Evolutionary conservation across 345 rosid genomes (phyloP), one percentile per base, ranked within the genome.

Genomic region (Acer yangbiense): DNA sequence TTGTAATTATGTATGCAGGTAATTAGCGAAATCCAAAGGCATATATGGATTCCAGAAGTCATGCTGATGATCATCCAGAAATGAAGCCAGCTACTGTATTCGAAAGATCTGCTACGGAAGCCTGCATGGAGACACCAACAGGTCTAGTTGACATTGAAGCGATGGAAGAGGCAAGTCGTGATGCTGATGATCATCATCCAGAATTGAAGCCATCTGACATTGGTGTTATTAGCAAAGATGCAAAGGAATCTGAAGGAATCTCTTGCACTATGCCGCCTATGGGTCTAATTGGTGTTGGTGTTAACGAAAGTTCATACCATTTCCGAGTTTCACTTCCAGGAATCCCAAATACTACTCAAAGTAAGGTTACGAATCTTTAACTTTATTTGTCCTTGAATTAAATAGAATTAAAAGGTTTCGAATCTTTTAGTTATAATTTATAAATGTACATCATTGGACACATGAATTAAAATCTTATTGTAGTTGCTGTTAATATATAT

Each of bases 251-350:
- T 35, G 39, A 35, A 35, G 39, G 39, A 6, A 35, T 35, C 39
- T 35, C 39, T 69, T 27, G 71, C 44, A 39, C 39, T 50, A 94
- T 86, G 0, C 93, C 95, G 32, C 68, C 89, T 12, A 62, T 91
- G 8, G 98, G 98, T 81, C 82, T 85, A 71, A 70, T 87, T 69
- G 97, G 93, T 79, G 79, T 91, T 1, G 97, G 98, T 21, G 78
- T 79, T 7, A 84, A 90, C 73, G 91, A 88, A 65, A 48, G 57
- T 50, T 91, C 97, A 16, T 95, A 86, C 78, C 62, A 93, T 61
- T 93, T 93, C 77, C 79, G 95, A 68, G 87, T 95, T 76, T 81
- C 89, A 43, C 77, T 95, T 80, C 94, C 98, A 1, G 92, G 98
- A 44, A 35, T 35, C 66, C 83, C 41, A 79, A 78, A 73, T 89